Conservation (phyloP, 192 early-diverging fungal genomes). For the Coemansia sp. region DNA sequence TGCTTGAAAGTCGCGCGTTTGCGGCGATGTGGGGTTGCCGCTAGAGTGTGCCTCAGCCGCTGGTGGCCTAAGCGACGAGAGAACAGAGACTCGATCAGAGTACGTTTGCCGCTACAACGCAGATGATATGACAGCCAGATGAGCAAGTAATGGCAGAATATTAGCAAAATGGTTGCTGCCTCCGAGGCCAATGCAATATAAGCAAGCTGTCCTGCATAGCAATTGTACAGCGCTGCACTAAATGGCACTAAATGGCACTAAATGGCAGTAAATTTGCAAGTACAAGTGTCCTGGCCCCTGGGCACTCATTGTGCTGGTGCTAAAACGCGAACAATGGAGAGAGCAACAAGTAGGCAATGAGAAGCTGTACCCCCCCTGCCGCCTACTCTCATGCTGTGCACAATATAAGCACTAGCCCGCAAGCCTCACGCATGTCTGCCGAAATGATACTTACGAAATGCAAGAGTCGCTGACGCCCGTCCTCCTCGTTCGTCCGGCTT, state of each 20-base stretch:
- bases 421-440: neutral
- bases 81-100: slow-evolving; percentile 54
- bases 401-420: neutral
- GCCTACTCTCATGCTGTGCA: neutral
- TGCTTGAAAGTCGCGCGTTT: neutral
- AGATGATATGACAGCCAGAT: neutral
- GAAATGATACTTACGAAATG: slow-evolving; percentile 55
- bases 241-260: too few relatives aligned
- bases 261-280: neutral
- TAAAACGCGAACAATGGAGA: slow-evolving; percentile 1
- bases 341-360: slow-evolving; percentile 1
- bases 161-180: neutral
- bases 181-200: neutral
- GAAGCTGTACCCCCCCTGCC: neutral
- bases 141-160: neutral
- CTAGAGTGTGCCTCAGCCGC: slow-evolving; percentile 6
- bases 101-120: slow-evolving; percentile 57
- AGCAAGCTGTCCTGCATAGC: neutral
- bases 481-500: slow-evolving; percentile 56
- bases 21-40: neutral
- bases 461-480: slow-evolving; percentile 54
- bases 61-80: slow-evolving; percentile 41
- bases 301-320: slow-evolving; percentile 10
- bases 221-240: neutral
- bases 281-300: slow-evolving; percentile 1